A percentile compares a stretch with the other conserved stretches of the same genome.
Evolutionary conservation across 768 basidiomycete genomes (phyloP).

Genomic region (Suillus tomentosus): DNA sequence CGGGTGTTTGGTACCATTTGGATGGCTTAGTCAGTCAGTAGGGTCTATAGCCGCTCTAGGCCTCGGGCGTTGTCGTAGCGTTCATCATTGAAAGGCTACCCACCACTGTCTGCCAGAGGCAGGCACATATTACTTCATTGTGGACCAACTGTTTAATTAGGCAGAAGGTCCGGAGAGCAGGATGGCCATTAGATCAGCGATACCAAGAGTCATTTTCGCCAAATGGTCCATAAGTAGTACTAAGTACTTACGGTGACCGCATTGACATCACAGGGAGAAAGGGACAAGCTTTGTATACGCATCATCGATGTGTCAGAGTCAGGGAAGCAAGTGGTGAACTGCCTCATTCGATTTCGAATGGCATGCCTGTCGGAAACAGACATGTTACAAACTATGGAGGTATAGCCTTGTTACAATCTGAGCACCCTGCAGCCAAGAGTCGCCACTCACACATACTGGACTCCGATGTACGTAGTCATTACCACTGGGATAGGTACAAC

Average conservation of each 20-base stretch:
- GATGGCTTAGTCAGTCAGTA: background rate
- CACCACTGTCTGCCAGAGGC: no score
- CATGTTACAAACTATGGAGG: background rate
- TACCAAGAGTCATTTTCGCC: background rate
- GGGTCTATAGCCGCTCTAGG: background rate
- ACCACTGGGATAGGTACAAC: no score
- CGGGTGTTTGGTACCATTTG: background rate
- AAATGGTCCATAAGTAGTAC: background rate
- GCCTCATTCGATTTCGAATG: background rate
- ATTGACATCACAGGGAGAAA: no score
- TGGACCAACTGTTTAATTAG: background rate
- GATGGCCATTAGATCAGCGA: no score
- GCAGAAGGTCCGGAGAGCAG: background rate
- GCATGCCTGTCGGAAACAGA: background rate
- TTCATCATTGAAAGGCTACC: no score
- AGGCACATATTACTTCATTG: background rate
- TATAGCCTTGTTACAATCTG: no score
- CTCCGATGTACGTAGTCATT: no score
- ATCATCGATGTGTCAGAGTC: background rate
- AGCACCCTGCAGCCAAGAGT: background rate
- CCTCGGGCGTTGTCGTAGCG: no score
- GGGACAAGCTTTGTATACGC: background rate
- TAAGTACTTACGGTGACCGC: background rate
- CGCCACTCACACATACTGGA: background rate
- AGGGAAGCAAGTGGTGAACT: background rate